Percentiles rank a stretch among this genome's conserved stretches.
These are phyloP conservation scores for Nannochloris sp. DNA, from an alignment of 139 green algal species.

Conservation along the genomic window DNA sequence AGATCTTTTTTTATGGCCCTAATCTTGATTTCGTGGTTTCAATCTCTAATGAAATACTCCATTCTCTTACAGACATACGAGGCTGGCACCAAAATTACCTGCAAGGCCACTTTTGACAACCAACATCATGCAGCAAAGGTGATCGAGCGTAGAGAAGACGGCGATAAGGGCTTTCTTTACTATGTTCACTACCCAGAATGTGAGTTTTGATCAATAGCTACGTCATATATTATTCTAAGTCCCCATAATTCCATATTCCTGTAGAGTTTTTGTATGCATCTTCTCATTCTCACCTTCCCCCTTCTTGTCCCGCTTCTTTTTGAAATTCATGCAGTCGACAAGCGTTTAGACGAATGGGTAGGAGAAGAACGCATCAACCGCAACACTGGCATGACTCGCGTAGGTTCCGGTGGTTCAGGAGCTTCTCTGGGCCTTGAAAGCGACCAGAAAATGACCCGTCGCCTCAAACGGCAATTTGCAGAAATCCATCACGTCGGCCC, in stretches of 20 bases:
- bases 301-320: neutral
- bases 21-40: neutral
- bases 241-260: neutral
- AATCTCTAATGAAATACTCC: neutral
- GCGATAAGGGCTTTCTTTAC: slow-evolving; percentile 30
- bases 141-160: slow-evolving; percentile 20
- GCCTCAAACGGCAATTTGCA: slow-evolving; percentile 68
- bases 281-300: neutral
- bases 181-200: slow-evolving; percentile 89
- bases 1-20: neutral
- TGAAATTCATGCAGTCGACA: slow-evolving; percentile 67
- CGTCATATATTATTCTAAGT: neutral
- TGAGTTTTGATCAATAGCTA: slow-evolving; percentile 45
- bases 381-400: neutral
- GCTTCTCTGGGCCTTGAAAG: neutral
- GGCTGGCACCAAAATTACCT: slow-evolving; percentile 26
- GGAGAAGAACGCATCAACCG: slow-evolving; percentile 19
- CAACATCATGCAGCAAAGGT: slow-evolving; percentile 38
- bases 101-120: slow-evolving; percentile 43
- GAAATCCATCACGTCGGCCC: slow-evolving; percentile 63
- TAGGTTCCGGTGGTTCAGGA: slow-evolving; percentile 1
- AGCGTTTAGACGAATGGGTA: slow-evolving; percentile 85
- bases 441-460: slow-evolving; percentile 73
- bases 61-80: slow-evolving; percentile 13
- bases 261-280: neutral